A percentile compares a stretch with the other conserved stretches of the same genome.
These are phyloP conservation scores for Talaromyces sp. DNA, from an alignment of 2,329 filamentous ascomycete genomes.

Conservation along the genomic window DNA sequence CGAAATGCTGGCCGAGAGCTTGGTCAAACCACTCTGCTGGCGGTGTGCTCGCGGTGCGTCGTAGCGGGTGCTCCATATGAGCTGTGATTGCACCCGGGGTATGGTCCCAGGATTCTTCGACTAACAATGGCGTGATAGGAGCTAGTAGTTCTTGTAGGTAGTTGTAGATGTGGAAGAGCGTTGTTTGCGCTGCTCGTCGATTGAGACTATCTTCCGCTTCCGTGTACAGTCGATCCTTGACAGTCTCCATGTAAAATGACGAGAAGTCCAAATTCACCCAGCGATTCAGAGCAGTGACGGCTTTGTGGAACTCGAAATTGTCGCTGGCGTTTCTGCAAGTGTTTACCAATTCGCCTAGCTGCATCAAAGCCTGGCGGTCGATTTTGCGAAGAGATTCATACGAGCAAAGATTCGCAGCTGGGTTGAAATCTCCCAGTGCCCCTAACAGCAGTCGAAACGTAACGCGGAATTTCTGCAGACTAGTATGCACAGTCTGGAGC, in stretches of 20 bases:
- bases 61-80: slow-evolving; percentile 40
- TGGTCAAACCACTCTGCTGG: slow-evolving; percentile 33
- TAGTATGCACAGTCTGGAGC: slow-evolving; percentile 68
- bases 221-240: slow-evolving; percentile 90
- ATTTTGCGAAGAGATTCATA: slow-evolving; percentile 51
- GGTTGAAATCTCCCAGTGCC: slow-evolving; percentile 54
- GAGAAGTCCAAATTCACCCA: slow-evolving; percentile 82
- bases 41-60: slow-evolving; percentile 28
- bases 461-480: slow-evolving; percentile 78
- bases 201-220: slow-evolving; percentile 62
- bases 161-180: slow-evolving; percentile 58
- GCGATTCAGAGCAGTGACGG: slow-evolving; percentile 64
- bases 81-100: slow-evolving; percentile 59
- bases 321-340: slow-evolving; percentile 61
- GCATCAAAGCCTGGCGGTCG: slow-evolving; percentile 71
- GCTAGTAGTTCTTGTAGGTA: slow-evolving; percentile 72
- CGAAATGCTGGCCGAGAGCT: slow-evolving; percentile 43
- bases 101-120: slow-evolving; percentile 83
- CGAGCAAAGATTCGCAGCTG: slow-evolving; percentile 28
- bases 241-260: slow-evolving; percentile 85
- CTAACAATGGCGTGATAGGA: slow-evolving; percentile 73
- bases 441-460: slow-evolving; percentile 89
- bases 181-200: slow-evolving; percentile 50
- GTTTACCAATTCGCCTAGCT: slow-evolving; percentile 60
- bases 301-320: slow-evolving; percentile 78